Evolutionary conservation across 805 yeast species (phyloP).

Genomic region (Jamesozyma spencerorum): DNA sequence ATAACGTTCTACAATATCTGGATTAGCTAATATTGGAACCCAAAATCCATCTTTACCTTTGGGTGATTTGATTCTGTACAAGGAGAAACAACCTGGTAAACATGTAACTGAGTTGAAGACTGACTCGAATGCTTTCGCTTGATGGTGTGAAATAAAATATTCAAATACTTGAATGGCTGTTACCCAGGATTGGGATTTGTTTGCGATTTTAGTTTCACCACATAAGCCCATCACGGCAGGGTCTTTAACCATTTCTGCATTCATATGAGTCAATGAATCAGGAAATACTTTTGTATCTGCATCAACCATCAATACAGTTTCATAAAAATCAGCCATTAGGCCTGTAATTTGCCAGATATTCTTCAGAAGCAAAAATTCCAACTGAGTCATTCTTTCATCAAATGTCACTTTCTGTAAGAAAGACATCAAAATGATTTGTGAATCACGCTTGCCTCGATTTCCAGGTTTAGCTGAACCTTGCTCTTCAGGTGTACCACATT

Average conservation of each 20-base stretch:
- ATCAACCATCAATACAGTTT: slow-evolving; percentile 81
- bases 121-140: slow-evolving; percentile 89
- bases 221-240: slow-evolving; percentile 86
- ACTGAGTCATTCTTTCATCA: slow-evolving; percentile 89
- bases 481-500: slow-evolving; percentile 83
- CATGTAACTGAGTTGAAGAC: slow-evolving; percentile 92
- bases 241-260: slow-evolving; percentile 79
- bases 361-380: slow-evolving; percentile 69
- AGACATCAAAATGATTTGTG: slow-evolving; percentile 84
- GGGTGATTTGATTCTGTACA: slow-evolving; percentile 86
- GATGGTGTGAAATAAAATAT: slow-evolving; percentile 88
- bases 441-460: slow-evolving; percentile 92
- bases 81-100: slow-evolving; percentile 89
- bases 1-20: slow-evolving; percentile 87
- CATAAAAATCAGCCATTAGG: slow-evolving; percentile 73
- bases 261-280: slow-evolving; percentile 82
- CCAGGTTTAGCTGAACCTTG: slow-evolving; percentile 70
- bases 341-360: slow-evolving; percentile 80
- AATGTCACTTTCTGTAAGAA: slow-evolving; percentile 80
- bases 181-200: slow-evolving; percentile 77
- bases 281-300: slow-evolving; percentile 88
- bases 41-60: slow-evolving; percentile 71
- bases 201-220: slow-evolving; percentile 89
- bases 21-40: slow-evolving; percentile 90
- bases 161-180: slow-evolving; percentile 91